Evolutionary conservation across 2,329 filamentous ascomycete species (phyloP), one percentile per base, ranked within the genome.

Genomic region (Aspergillus novofumigatus): DNA sequence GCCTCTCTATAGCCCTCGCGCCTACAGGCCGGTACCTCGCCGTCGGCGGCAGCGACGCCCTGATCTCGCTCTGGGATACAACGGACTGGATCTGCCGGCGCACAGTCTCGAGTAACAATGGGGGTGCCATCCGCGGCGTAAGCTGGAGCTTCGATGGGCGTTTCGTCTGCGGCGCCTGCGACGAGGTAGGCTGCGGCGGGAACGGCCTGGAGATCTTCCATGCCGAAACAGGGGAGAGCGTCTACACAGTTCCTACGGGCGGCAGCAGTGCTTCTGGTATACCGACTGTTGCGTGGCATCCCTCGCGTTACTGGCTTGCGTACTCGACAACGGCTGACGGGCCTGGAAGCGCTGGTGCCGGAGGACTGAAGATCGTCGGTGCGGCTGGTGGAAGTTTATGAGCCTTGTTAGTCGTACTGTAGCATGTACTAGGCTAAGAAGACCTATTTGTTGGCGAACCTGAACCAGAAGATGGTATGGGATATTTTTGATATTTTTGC

Each of bases 71-170:
- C 29, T 81, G 78, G 77, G 78, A 81, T 65, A 81, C 78, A 4
- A 77, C 72, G 2, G 78, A 81, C 62, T 81, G 78, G 78, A 75
- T 80, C 52, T 80, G 78, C 59, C 74, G 72, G 26, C 76, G 78
- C 42, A 80, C 78, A 0, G 65, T 80, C 8, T 77, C 77, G 1
- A 79, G 75, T 48, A 66, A 70, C 42, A 75, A 74, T 44, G 75
- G 75, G 26, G 78, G 78, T 5, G 75, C 75, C 2, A 74, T 81
- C 28, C 75, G 75, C 29, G 77, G 77, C 23, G 71, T 81, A 8
- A 78, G 77, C 62, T 81, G 78, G 75, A 80, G 77, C 59, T 81
- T 79, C 63, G 78, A 81, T 59, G 78, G 78, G 1, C 71, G 78
- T 26, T 81, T 77, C 61, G 67, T 81, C 21, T 76, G 77, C 38